These are phyloP conservation scores for Sordariomycetes sp. DNA, from an alignment of 2,329 filamentous ascomycete species.

Conservation along the genomic window DNA sequence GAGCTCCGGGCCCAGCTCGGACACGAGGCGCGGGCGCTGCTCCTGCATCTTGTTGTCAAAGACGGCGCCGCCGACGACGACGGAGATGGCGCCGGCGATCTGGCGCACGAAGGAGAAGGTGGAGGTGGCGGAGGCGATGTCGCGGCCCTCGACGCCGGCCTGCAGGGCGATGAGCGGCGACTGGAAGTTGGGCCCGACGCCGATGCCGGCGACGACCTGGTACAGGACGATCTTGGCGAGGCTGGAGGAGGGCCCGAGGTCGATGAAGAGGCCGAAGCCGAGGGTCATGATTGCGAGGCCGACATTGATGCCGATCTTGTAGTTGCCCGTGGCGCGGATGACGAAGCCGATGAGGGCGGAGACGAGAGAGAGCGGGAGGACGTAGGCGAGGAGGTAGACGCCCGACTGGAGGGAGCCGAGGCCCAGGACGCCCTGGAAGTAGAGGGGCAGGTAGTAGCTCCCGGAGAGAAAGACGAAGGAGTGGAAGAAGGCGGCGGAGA, in stretches of 20 bases:
- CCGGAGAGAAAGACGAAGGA: slow-evolving; percentile 68
- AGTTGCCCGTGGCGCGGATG: slow-evolving; percentile 56
- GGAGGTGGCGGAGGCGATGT: slow-evolving; percentile 59
- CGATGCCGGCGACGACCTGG: slow-evolving; percentile 53
- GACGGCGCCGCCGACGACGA: slow-evolving; percentile 67
- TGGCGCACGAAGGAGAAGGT: slow-evolving; percentile 60
- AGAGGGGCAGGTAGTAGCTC: slow-evolving; percentile 74
- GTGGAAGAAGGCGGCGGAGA: slow-evolving; percentile 60
- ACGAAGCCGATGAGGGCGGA: slow-evolving; percentile 47
- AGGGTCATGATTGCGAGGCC: slow-evolving; percentile 50
- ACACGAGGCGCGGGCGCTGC: slow-evolving; percentile 34
- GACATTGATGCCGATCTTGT: slow-evolving; percentile 47
- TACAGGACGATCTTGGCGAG: slow-evolving; percentile 48
- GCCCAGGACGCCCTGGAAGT: slow-evolving; percentile 68
- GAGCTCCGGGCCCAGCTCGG: slow-evolving; percentile 36
- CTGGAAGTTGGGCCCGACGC: slow-evolving; percentile 60
- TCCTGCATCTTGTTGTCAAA: slow-evolving; percentile 66
- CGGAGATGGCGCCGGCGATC: slow-evolving; percentile 54
- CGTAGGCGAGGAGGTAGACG: slow-evolving; percentile 63
- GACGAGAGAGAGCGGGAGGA: slow-evolving; percentile 53
- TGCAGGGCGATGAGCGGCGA: slow-evolving; percentile 59
- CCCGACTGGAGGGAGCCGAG: slow-evolving; percentile 61
- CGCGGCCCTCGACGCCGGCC: slow-evolving; percentile 46
- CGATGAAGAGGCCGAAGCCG: slow-evolving; percentile 53
- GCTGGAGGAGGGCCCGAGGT: slow-evolving; percentile 44